Percentiles rank a stretch among this genome's conserved stretches.
These are phyloP conservation scores for Orbilia blumenaviensis DNA, from an alignment of 2,329 filamentous ascomycete species.

Conservation along the genomic window DNA sequence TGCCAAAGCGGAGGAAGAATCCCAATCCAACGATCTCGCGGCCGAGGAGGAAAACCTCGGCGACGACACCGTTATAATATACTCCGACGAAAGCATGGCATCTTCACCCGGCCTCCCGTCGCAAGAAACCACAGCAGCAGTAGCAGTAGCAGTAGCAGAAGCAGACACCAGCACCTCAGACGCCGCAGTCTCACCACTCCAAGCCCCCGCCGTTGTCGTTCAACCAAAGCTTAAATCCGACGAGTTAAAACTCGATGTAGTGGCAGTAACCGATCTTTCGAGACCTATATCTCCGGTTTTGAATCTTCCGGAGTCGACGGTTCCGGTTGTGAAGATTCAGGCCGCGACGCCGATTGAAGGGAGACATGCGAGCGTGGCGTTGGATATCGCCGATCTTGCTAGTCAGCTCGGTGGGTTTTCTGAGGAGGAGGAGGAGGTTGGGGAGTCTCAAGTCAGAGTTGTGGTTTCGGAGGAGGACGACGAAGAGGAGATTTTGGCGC, in stretches of 20 bases:
- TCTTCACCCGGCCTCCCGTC: background rate
- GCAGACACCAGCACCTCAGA: no score
- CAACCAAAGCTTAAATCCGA: background rate
- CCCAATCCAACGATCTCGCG: background rate
- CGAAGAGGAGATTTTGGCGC: background rate
- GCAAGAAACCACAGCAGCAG: background rate
- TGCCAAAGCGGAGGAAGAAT: background rate
- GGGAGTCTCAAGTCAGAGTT: background rate
- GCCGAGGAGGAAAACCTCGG: background rate
- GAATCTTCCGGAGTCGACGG: slow-evolving; percentile 4
- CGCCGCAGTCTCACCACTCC: slow-evolving; percentile 38
- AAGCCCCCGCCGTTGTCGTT: background rate
- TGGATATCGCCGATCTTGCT: background rate
- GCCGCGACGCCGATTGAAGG: slow-evolving; percentile 31
- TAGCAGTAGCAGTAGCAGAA: no score
- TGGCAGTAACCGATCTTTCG: background rate
- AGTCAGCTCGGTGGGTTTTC: background rate
- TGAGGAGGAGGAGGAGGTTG: background rate
- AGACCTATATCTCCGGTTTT: slow-evolving; percentile 23
- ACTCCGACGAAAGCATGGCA: background rate
- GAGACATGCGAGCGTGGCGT: background rate
- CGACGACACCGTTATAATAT: background rate
- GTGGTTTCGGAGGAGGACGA: slow-evolving; percentile 1
- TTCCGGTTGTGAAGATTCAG: slow-evolving; percentile 26
- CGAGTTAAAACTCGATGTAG: background rate